These are phyloP conservation scores for Apiospora koreana DNA, from an alignment of 2,329 filamentous ascomycete genomes.

Conservation along the genomic window DNA sequence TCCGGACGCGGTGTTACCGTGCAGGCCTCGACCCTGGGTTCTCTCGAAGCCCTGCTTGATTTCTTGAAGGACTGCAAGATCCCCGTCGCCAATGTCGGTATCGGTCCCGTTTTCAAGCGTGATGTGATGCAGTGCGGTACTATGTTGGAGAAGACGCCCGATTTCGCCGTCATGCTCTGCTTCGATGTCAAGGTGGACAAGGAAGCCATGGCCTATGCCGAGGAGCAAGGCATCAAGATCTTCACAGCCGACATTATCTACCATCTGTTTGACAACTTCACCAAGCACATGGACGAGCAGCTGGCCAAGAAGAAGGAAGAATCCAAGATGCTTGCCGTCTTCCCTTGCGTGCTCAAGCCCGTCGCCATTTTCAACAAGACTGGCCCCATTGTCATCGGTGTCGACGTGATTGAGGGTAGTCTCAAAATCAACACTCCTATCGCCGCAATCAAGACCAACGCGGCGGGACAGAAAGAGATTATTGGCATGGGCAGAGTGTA, in stretches of 20 bases:
- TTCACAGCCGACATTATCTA: constrained; percentile 99
- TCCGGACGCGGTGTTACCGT: constrained; percentile 94
- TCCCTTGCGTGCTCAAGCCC: constrained; percentile 87
- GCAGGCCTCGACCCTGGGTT: constrained; percentile 95
- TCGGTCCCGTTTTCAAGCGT: constrained; percentile 96
- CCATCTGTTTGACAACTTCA: constrained; percentile 96
- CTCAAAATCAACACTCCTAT: constrained; percentile 88
- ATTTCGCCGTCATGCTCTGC: constrained; percentile 98
- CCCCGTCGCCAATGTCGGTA: constrained; percentile 94
- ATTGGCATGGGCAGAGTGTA: constrained; percentile 90
- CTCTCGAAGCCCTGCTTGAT: constrained; percentile 91
- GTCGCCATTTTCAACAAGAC: constrained; percentile 99
- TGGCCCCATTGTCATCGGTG: constrained; percentile 88
- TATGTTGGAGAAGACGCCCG: constrained; percentile 94
- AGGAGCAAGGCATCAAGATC: constrained; percentile 93
- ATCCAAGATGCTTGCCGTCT: constrained; percentile 91
- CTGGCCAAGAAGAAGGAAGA: constrained; percentile 94
- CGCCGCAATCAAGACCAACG: constrained; percentile 80
- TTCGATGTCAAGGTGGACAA: constrained; percentile 99
- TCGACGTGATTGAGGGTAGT: constrained; percentile 91
- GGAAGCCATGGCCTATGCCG: constrained; percentile 86
- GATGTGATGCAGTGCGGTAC: constrained; percentile 94
- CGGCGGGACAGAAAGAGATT: constrained; percentile 81
- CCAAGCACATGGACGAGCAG: constrained; percentile 86
- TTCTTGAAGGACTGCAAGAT: constrained; percentile 97